These are phyloP conservation scores for Skeletonema potamos DNA, from an alignment of 108 stramenopile species.

Conservation along the genomic window DNA sequence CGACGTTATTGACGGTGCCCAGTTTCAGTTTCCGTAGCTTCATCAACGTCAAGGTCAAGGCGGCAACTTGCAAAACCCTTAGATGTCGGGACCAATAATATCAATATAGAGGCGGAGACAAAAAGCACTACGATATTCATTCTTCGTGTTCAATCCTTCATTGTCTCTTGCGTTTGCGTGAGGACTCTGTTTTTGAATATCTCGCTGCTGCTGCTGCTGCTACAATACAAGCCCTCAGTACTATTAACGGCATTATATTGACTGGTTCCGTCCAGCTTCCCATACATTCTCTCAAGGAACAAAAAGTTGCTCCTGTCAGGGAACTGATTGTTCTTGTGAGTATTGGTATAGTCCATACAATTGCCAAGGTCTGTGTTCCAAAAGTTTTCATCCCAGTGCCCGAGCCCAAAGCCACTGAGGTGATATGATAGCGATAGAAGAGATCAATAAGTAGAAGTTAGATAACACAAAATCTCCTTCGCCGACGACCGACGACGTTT, in stretches of 20 bases:
- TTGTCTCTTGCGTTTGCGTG: neutral
- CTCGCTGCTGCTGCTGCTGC: neutral
- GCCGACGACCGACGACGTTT: no score
- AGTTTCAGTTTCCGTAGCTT: no score
- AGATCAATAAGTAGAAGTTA: neutral
- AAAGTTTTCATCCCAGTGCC: conserved; percentile 53
- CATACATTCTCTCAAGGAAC: conserved; percentile 31
- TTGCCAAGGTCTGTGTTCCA: conserved; percentile 44
- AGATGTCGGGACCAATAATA: no score
- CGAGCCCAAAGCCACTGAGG: conserved; percentile 36
- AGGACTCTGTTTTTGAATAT: neutral
- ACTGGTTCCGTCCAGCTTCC: conserved; percentile 14
- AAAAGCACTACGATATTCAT: no score
- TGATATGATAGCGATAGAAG: neutral
- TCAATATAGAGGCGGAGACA: no score
- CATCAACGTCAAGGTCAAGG: no score
- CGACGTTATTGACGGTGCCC: no score
- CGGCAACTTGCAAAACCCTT: no score
- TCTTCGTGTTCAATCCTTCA: neutral
- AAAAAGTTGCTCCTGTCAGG: conserved; percentile 21
- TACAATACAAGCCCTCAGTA: conserved; percentile 19
- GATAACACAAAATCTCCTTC: neutral
- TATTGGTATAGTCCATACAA: conserved; percentile 42
- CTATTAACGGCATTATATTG: neutral
- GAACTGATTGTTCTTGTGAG: conserved; percentile 17